Evolutionary conservation across 2,329 filamentous ascomycete genomes (phyloP).

Genomic region (Anthostomella pinea): DNA sequence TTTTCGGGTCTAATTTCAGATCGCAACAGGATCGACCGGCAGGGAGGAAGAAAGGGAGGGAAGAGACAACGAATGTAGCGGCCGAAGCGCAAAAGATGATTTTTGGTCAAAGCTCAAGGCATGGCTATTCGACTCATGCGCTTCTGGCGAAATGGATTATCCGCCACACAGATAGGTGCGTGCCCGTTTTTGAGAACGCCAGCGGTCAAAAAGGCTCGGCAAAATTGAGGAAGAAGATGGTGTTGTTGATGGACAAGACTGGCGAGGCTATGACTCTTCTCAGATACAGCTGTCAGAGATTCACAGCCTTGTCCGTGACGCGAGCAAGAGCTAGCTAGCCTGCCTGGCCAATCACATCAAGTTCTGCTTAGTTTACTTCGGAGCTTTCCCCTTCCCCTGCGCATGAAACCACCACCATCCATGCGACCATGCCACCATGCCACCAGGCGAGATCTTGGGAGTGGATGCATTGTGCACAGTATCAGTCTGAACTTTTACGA

Average conservation of each 20-base stretch:
- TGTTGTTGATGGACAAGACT: constrained; percentile 5
- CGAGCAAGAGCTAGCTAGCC: constrained; percentile 6
- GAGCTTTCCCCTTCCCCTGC: too few relatives aligned
- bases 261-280: constrained; percentile 9
- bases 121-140: too few relatives aligned
- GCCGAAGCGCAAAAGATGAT: neutral
- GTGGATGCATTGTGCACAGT: too few relatives aligned
- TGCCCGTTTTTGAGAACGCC: too few relatives aligned
- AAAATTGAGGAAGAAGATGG: constrained; percentile 1
- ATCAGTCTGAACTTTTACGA: neutral
- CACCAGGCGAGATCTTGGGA: neutral
- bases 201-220: too few relatives aligned
- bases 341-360: constrained; percentile 8
- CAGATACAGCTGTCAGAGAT: neutral
- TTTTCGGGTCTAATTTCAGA: too few relatives aligned
- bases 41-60: constrained; percentile 3
- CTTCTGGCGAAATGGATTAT: too few relatives aligned
- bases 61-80: neutral
- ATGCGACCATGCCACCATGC: too few relatives aligned
- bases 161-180: too few relatives aligned
- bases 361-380: too few relatives aligned
- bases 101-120: neutral
- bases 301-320: constrained; percentile 13
- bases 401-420: too few relatives aligned
- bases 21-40: too few relatives aligned